Conservation (phyloP, 169 alveolate species). For the Plasmodium knowlesi region DNA sequence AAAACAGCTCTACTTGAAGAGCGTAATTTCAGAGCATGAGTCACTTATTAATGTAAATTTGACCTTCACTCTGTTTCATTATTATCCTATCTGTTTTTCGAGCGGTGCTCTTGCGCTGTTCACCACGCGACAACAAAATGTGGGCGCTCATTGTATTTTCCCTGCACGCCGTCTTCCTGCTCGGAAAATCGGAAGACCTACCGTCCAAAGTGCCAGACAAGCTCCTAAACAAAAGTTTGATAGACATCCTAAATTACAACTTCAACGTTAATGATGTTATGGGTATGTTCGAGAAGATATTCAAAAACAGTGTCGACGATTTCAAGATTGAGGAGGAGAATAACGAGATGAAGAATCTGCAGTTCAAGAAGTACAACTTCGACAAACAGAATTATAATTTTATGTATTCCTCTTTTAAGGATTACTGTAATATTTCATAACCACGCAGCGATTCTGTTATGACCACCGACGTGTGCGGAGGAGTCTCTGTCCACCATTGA, state of each 20-base stretch:
- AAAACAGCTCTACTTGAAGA: neutral
- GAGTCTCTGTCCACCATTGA: neutral
- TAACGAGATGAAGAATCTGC: conserved; percentile 29
- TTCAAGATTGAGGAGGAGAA: conserved; percentile 59
- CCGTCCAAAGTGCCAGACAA: conserved; percentile 1
- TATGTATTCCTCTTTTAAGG: conserved; percentile 35
- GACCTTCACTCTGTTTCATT: neutral
- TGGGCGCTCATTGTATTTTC: neutral
- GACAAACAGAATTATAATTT: conserved; percentile 34
- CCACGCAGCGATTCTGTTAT: neutral
- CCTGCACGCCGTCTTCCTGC: neutral
- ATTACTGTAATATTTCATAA: conserved; percentile 32
- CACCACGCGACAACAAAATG: conserved; percentile 8
- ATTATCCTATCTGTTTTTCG: neutral
- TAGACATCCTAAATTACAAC: conserved; percentile 32
- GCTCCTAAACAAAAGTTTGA: conserved; percentile 39
- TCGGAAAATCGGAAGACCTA: conserved; percentile 7
- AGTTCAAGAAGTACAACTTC: conserved; percentile 22
- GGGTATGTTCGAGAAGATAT: conserved; percentile 56
- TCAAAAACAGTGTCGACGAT: conserved; percentile 54
- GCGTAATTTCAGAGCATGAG: neutral
- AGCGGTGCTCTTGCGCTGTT: neutral
- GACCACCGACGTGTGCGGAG: neutral
- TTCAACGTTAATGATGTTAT: conserved; percentile 57
- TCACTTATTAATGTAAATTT: neutral